Evolutionary conservation across 176 grass and related monocot species (phyloP).

Genomic region (Oryza punctata): DNA sequence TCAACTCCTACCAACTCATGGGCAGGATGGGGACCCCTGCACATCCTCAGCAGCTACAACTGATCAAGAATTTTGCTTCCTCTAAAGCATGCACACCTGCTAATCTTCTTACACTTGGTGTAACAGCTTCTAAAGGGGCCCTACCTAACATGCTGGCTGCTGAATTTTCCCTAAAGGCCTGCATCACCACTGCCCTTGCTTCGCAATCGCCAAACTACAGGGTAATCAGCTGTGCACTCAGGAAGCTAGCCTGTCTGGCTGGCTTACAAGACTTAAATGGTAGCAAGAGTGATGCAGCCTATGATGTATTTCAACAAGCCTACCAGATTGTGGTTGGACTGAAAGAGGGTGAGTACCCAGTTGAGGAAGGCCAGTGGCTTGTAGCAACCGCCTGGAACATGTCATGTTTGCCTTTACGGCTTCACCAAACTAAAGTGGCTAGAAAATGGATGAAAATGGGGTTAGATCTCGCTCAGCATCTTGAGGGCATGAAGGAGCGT

Average conservation of each 20-base stretch:
- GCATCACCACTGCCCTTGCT: constrained; percentile 61
- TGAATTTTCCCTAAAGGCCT: constrained; percentile 73
- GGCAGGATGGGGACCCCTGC: constrained; percentile 45
- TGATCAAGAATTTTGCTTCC: constrained; percentile 77
- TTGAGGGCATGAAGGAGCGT: constrained; percentile 73
- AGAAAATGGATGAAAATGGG: constrained; percentile 92
- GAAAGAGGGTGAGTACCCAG: constrained; percentile 75
- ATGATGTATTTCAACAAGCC: constrained; percentile 75
- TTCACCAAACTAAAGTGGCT: constrained; percentile 57
- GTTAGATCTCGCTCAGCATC: constrained; percentile 69
- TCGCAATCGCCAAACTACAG: constrained; percentile 70
- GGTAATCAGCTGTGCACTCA: constrained; percentile 65
- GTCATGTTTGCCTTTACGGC: constrained; percentile 52
- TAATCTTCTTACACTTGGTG: constrained; percentile 68
- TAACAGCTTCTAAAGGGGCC: constrained; percentile 54
- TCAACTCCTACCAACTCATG: constrained; percentile 69
- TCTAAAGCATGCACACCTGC: constrained; percentile 63
- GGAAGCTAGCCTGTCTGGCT: constrained; percentile 68
- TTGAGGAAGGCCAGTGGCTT: constrained; percentile 88
- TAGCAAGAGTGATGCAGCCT: constrained; percentile 61
- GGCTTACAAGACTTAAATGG: constrained; percentile 52
- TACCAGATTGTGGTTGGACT: constrained; percentile 89
- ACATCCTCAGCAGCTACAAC: constrained; percentile 61
- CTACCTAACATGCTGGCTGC: constrained; percentile 61
- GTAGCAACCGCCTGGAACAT: constrained; percentile 81